Evolutionary conservation across 2,329 filamentous ascomycete genomes (phyloP).

Genomic region (Cladophialophora exuberans): DNA sequence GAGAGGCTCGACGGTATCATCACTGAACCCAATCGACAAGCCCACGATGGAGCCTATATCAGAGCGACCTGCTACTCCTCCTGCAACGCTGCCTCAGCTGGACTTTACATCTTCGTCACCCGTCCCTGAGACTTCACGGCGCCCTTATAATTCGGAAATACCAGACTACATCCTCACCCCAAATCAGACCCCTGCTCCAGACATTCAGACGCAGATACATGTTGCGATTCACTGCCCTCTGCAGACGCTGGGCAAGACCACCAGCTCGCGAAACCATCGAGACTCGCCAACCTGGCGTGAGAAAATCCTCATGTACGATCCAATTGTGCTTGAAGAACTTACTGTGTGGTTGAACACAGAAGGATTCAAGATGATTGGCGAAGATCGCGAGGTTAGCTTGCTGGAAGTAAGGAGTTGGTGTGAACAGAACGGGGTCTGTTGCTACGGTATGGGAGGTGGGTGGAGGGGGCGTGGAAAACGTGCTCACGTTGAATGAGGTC

Average conservation of each 20-base stretch:
- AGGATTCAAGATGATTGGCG: conserved; percentile 64
- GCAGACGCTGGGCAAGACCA: not conserved
- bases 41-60: not conserved
- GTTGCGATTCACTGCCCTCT: conserved; percentile 22
- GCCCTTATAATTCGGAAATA: not conserved
- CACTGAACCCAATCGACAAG: not conserved
- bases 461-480: conserved; percentile 26
- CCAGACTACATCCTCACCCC: conserved; percentile 4
- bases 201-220: conserved; percentile 24
- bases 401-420: conserved; percentile 85
- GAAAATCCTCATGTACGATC: conserved; percentile 92
- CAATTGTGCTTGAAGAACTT: conserved; percentile 84
- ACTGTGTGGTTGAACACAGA: conserved; percentile 79
- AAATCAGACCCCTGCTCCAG: conserved; percentile 12
- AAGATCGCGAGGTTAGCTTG: conserved; percentile 66
- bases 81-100: conserved; percentile 3
- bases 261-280: conserved; percentile 43
- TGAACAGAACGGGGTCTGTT: conserved; percentile 82
- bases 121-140: not conserved
- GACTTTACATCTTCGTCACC: not conserved
- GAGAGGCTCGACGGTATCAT: not conserved
- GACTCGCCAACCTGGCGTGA: conserved; percentile 74
- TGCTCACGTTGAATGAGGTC: not conserved
- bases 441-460: conserved; percentile 63
- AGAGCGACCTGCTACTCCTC: conserved; percentile 1